Evolutionary conservation across 169 alveolate species (phyloP).

Genomic region (Cystoisospora suis): DNA sequence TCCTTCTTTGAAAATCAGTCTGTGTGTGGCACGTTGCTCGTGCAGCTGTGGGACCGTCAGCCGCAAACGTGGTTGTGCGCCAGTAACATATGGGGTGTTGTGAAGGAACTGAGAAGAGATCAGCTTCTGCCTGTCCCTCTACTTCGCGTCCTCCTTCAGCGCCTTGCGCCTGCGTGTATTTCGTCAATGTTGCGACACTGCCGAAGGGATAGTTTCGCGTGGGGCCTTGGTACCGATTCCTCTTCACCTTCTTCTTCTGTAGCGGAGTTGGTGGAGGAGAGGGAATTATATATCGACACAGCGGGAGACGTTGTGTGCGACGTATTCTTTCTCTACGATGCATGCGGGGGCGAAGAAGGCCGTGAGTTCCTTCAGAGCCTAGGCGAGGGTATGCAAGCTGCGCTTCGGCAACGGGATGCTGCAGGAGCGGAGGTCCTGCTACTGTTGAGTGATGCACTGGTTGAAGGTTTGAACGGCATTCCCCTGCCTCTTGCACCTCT

Average conservation of each 20-base stretch:
- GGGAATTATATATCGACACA: slow-evolving; percentile 24
- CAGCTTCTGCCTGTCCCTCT: slow-evolving; percentile 37
- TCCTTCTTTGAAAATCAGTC: background rate
- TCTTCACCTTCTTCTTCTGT: too few species aligned
- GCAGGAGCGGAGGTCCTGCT: slow-evolving; percentile 14
- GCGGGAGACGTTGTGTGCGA: slow-evolving; percentile 49
- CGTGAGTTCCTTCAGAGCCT: slow-evolving; percentile 27
- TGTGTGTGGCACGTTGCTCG: slow-evolving; percentile 26
- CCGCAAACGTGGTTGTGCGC: slow-evolving; percentile 50
- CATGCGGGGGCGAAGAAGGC: slow-evolving; percentile 45
- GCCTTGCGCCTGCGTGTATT: slow-evolving; percentile 40
- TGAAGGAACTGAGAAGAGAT: slow-evolving; percentile 48
- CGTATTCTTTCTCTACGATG: slow-evolving; percentile 31
- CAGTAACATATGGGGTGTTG: slow-evolving; percentile 39
- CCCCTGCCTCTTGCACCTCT: slow-evolving; percentile 51
- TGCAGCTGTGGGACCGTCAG: slow-evolving; percentile 53
- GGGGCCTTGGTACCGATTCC: background rate
- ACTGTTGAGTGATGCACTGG: slow-evolving; percentile 38
- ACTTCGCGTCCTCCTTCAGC: slow-evolving; percentile 37
- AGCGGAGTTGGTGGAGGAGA: background rate
- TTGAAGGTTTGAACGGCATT: slow-evolving; percentile 42
- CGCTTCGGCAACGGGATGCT: slow-evolving; percentile 27
- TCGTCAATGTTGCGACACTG: slow-evolving; percentile 49
- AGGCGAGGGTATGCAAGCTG: slow-evolving; percentile 19
- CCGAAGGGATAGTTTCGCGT: slow-evolving; percentile 29